Evolutionary conservation across 2,329 filamentous ascomycete genomes (phyloP).

Genomic region (Zymoseptoria pseudotritici): DNA sequence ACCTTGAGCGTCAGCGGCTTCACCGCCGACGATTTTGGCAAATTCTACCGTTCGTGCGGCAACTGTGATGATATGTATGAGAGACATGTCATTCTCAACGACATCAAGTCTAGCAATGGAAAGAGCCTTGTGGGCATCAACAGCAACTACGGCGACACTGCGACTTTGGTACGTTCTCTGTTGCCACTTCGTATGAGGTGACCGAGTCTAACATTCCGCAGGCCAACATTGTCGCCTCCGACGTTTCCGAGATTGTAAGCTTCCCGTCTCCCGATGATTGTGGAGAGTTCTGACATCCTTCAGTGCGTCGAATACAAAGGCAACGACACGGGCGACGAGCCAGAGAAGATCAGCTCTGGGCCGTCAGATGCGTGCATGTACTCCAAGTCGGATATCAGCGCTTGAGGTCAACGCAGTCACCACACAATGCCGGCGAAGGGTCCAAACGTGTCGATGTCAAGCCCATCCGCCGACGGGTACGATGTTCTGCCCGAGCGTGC

Average conservation of each 20-base stretch:
- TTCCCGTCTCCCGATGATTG: not conserved
- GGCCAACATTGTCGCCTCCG: conserved; percentile 34
- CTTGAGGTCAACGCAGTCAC: conserved; percentile 4
- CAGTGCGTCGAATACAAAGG: conserved; percentile 27
- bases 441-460: no score
- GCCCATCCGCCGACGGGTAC: no score
- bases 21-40: conserved; percentile 40
- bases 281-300: not conserved
- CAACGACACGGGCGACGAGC: conserved; percentile 30
- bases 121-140: conserved; percentile 43
- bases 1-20: conserved; percentile 32
- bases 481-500: not conserved
- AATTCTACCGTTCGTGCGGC: conserved; percentile 46
- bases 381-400: conserved; percentile 20
- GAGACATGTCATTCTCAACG: conserved; percentile 40
- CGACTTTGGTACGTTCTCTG: conserved; percentile 4
- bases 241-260: conserved; percentile 25
- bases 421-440: no score
- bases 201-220: not conserved
- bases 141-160: conserved; percentile 32
- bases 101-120: conserved; percentile 38
- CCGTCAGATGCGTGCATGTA: conserved; percentile 30
- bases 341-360: conserved; percentile 25
- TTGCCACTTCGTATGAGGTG: not conserved
- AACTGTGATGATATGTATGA: conserved; percentile 39